A percentile compares a stretch with the other conserved stretches of the same genome.
These are phyloP conservation scores for sunflower (Helianthus annuus) DNA, from an alignment of 129 eudicot species.

Conservation along the genomic window HanXRQr2.0-SUNRISE NC_035437.2:69390114-69390613, in stretches of 20 bases:
- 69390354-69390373: neutral
- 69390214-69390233: neutral
- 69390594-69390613: neutral
- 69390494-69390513: constrained; percentile 23
- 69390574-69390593: constrained; percentile 12
- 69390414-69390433: neutral
- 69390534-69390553: constrained; percentile 16
- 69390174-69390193: too few relatives aligned
- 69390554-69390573: neutral
- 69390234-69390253: neutral
- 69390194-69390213: too few relatives aligned
- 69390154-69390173: too few relatives aligned
- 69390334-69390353: neutral
- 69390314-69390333: constrained; percentile 6
- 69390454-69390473: constrained; percentile 20
- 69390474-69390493: constrained; percentile 19
- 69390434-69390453: constrained; percentile 8
- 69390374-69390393: neutral
- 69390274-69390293: constrained; percentile 3
- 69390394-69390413: constrained; percentile 1
- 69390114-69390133: too few relatives aligned
- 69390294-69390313: constrained; percentile 15
- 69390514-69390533: constrained; percentile 28
- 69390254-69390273: constrained; percentile 16
- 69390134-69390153: too few relatives aligned